Base-by-base conservation (phyloP, 768 basidiomycete genomes). In the Phaffia australis region DNA sequence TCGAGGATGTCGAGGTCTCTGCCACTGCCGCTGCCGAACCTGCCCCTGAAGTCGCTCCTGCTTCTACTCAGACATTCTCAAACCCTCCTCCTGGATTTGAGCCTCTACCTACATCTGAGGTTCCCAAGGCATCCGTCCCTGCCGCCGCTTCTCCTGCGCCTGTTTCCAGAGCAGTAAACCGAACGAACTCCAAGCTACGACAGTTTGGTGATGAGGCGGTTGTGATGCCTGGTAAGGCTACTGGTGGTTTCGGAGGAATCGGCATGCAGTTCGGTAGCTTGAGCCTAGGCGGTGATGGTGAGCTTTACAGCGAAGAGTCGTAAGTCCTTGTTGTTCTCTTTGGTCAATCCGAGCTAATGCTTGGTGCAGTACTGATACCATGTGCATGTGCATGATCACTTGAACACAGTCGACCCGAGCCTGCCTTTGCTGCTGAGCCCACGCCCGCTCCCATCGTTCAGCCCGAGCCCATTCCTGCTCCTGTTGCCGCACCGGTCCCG, bases 211-310 rank as follows among this genome's bases (percentile, higher is more conserved):
- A 74, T 19, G 71, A 76, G 66, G 77, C 75, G 65, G 77, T 77
- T 56, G 75, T 77, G 51, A 70, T 77, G 57, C 74, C 74, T 18
- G 74, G 75, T 57, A 68, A 72, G 14, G 64, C 67, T 35, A 63
- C 62, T 25, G 23, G 47, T 25, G 71, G 69, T 57, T 47, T 73
- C 15, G 73, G 71, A 27, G 63, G 70, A 29, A 71, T 77, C 68
- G 77, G 75, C 57, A 74, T 77, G 74, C 74, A 76, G 64, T 77
- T 77, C 64, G 77, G 77, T 42, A 75, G 73, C 70, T 70, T 77
- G 51, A 76, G 73, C 71, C 75, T 77, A 58, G 76, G 75, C 25
- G 63, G 66, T 56, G 68, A 69, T 63, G 74, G 72, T 42, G 55
- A 63, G 66, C 59, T 63, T 56, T 57, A 68, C 65, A 21, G 54